Base-by-base conservation (phyloP, 148 eudicot species). In the Rhododendron simsii region DNA sequence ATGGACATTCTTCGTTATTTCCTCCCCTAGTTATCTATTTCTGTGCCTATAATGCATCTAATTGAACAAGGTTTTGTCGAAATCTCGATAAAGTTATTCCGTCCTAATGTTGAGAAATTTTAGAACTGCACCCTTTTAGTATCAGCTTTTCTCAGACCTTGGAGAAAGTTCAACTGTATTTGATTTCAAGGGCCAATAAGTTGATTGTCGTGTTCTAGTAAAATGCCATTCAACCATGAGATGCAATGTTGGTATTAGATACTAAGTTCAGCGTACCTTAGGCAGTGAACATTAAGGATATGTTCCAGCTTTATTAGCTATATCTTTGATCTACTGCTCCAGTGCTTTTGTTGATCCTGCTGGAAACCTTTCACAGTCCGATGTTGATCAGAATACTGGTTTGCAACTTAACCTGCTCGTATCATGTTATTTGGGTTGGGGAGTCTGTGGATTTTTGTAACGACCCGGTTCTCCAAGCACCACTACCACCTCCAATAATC, bases 261-360 rank as follows among this genome's bases (percentile, higher is more conserved):
- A 63, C 30, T 59, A 15, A 30, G 71, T 77, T 41, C 2, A 14
- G 26, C 37, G 11, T 41, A 51, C 69, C 67, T n/a, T 83, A 6
- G 57, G 82, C 82, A 28, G 63, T 45, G 15, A 45, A 61, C 13
- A 35, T 20, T 30, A 11, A 9, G 7, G 23, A 16, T 18, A 74
- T 51, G 30, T 53, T 30, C 59, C 50, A 13, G 37, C 45, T 57
- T 76, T 47, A 13, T 84, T 33, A 28, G 50, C 74, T 87, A 45
- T 76, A 30, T 20, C 13, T 45, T 87, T 48, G 21, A 37, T 39
- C 26, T 21, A 59, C 48, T 21, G 7, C 79, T 76, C 86, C 86
- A 84, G 87, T 80, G 88, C 81, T 86, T 86, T 86, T 88, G 82
- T 86, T 78, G 87, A 84, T 86, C 87, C 88, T 80, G 71, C 87